Base-by-base conservation (phyloP, 163 green algal genomes). In the Scenedesmus sp. region DNA sequence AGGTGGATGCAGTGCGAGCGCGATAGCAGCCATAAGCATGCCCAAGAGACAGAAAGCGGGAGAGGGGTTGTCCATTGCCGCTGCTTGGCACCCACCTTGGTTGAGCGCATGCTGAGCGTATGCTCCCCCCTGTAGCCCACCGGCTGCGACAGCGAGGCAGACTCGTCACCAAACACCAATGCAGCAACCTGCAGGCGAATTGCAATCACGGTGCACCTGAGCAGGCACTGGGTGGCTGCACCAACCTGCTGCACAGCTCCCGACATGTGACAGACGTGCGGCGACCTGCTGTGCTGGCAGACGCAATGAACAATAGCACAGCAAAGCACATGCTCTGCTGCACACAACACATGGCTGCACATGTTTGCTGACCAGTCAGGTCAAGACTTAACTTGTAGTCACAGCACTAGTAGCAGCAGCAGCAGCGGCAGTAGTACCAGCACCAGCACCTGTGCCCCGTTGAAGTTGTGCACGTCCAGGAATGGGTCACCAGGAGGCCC, bases 391-490 rank as follows among this genome's bases (percentile, higher is more conserved):
- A n/a, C n/a, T n/a, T n/a, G n/a, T n/a, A n/a, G n/a, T 49, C 37
- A 72, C 40, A 51, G 81, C 81, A 86, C 33, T 4, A 53, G 4
- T 22, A 59, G 42, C 78, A 16, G 42, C 80, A 35, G 72, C 72
- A 49, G 72, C 68, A 43, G 12, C 68, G 43, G n/a, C n/a, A 80
- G 33, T n/a, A 44, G 10, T 13, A 80, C 12, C 68, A 42, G n/a
- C n/a, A 6, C 40, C n/a, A n/a, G 1, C 43, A 92, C 88, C 88
- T 92, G 42, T 56, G 88, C 88, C 4, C 40, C 56, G 88, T 92
- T 85, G 88, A 92, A 92, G 68, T 73, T 85, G 88, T 84, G 37
- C 33, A 83, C 49, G 15, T 83, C 73, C 49, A 92, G 44, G 81
- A 92, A 89, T 33, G 81, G 88, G 33, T 83, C 68, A 30, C 30